Conservation (phyloP, 1,284 basidiomycete genomes). For the Tilletia setariae region DNA sequence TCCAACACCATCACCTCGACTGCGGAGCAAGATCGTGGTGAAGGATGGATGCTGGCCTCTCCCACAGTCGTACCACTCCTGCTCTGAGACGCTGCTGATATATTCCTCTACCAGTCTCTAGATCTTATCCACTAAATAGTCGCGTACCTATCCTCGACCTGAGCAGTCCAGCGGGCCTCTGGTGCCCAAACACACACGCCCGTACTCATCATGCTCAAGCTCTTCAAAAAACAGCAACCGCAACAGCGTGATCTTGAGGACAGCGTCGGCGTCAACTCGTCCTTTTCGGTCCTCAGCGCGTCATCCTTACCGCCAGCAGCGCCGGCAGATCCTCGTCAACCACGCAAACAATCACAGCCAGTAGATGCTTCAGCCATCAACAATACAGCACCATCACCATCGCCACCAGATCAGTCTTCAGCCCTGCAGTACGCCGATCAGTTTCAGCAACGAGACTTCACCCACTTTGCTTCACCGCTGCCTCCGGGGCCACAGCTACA, state of each 20-base stretch:
- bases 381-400: background rate
- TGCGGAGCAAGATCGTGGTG: too few relatives aligned
- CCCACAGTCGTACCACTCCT: too few relatives aligned
- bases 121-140: too few relatives aligned
- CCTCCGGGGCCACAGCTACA: background rate
- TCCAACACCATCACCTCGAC: background rate
- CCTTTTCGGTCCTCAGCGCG: background rate
- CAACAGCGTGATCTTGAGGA: background rate
- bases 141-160: too few relatives aligned
- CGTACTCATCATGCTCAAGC: conserved; percentile 2
- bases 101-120: too few relatives aligned
- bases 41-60: too few relatives aligned
- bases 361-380: background rate
- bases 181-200: too few relatives aligned
- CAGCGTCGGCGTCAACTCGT: background rate
- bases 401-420: background rate
- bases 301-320: background rate
- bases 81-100: too few relatives aligned
- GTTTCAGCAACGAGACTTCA: background rate
- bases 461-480: background rate
- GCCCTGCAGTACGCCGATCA: background rate
- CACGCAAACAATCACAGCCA: background rate
- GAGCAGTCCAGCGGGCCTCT: too few relatives aligned
- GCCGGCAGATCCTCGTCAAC: background rate
- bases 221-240: background rate